Percentiles rank a stretch among this genome's conserved stretches.
These are phyloP conservation scores for Calocybe cyanea DNA, from an alignment of 768 basidiomycete genomes.

Conservation along the genomic window DNA sequence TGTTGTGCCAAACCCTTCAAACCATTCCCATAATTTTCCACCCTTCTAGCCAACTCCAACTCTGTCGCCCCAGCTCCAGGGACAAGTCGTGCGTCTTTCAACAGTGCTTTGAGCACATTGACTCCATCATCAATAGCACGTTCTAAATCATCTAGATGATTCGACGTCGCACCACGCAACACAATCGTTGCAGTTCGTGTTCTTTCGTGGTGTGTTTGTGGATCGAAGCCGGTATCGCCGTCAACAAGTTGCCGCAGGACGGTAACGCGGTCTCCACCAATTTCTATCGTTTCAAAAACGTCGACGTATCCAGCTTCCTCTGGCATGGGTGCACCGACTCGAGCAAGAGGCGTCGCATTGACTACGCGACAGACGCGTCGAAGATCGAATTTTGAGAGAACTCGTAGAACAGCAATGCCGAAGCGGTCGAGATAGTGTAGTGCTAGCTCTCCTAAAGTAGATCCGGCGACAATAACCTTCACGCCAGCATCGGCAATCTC, in stretches of 20 bases:
- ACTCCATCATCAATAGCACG: conserved; percentile 96
- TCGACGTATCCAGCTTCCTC: conserved; percentile 96
- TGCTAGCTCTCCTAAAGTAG: conserved; percentile 91
- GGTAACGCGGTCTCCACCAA: conserved; percentile 97
- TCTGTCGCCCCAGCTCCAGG: conserved; percentile 95
- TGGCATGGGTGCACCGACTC: conserved; percentile 91
- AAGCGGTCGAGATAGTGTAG: conserved; percentile 94
- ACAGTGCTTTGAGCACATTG: conserved; percentile 87
- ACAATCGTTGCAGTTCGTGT: conserved; percentile 93
- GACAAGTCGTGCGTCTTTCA: conserved; percentile 87
- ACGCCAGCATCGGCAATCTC: conserved; percentile 97
- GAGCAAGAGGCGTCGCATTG: conserved; percentile 93
- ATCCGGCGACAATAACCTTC: conserved; percentile 90
- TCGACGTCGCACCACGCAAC: conserved; percentile 90
- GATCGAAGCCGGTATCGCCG: conserved; percentile 64
- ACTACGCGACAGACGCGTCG: conserved; percentile 92
- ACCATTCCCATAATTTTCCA: conserved; percentile 84
- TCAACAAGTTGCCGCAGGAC: conserved; percentile 80
- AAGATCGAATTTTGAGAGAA: conserved; percentile 96
- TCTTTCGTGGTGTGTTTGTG: conserved; percentile 53
- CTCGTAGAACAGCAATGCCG: conserved; percentile 93
- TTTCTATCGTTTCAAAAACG: conserved; percentile 91
- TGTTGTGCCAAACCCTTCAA: conserved; percentile 92
- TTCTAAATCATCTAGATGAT: conserved; percentile 93
- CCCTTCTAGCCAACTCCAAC: conserved; percentile 81